Evolutionary conservation across 371 early-diverging fungal species (phyloP).

Genomic region (Apophysomyces elegans): DNA sequence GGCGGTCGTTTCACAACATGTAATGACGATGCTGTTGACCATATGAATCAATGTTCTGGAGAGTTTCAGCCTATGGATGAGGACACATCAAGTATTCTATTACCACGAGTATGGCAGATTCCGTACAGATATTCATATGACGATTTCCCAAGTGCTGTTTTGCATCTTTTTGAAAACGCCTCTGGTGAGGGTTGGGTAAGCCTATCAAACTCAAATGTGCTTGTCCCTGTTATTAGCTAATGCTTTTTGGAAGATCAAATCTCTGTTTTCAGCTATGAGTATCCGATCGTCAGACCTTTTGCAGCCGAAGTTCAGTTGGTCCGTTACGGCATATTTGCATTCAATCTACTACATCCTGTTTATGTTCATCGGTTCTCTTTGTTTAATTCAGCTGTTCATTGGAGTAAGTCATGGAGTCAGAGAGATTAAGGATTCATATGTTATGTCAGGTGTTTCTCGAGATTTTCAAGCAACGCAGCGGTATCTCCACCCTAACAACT

Average conservation of each 20-base stretch:
- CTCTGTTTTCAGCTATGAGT: constrained; percentile 49
- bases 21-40: constrained; percentile 37
- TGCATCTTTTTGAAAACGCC: constrained; percentile 57
- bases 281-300: constrained; percentile 21
- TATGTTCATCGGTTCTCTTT: constrained; percentile 59
- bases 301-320: constrained; percentile 46
- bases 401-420: constrained; percentile 33
- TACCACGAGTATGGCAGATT: constrained; percentile 52
- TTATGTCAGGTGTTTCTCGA: constrained; percentile 46
- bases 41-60: constrained; percentile 32
- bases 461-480: constrained; percentile 55
- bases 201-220: background rate
- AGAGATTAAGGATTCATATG: background rate
- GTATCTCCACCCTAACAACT: constrained; percentile 53
- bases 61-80: constrained; percentile 41
- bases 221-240: constrained; percentile 9
- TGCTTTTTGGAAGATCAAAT: constrained; percentile 25
- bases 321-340: constrained; percentile 43
- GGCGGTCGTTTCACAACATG: constrained; percentile 47
- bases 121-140: constrained; percentile 61
- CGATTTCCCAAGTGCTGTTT: constrained; percentile 42
- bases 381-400: constrained; percentile 59
- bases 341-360: constrained; percentile 53
- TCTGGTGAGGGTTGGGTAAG: constrained; percentile 63
- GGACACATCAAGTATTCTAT: constrained; percentile 30